These are phyloP conservation scores for Geotrichum carabidarum DNA, from an alignment of 1,139 yeast species.

Conservation along the genomic window DNA sequence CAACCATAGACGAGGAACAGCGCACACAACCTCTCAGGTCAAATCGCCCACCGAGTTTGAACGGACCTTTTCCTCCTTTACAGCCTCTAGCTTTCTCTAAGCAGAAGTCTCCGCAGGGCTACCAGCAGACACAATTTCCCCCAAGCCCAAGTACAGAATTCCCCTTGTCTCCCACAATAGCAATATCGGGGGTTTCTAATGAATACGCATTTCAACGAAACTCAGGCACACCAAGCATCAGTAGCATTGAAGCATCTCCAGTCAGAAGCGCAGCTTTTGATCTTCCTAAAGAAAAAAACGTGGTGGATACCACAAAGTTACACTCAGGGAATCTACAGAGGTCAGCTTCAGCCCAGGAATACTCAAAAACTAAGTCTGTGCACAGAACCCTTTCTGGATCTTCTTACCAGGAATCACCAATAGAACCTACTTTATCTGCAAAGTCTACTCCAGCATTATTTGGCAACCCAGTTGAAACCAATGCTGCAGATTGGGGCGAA, in stretches of 20 bases:
- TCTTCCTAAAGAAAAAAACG: not conserved
- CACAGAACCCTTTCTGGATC: not conserved
- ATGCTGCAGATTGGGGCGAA: constrained; percentile 14
- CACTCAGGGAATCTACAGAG: not conserved
- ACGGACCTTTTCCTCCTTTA: not conserved
- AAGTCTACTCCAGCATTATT: constrained; percentile 9
- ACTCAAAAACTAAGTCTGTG: not conserved
- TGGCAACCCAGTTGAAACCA: not conserved
- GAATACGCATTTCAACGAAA: not conserved
- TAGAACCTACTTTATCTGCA: constrained; percentile 4
- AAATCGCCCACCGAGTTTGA: not conserved
- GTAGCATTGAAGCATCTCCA: not conserved
- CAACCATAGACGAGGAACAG: not conserved
- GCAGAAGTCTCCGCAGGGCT: not conserved
- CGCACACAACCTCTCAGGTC: not conserved
- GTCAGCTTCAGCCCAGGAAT: not conserved
- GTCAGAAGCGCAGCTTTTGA: not conserved
- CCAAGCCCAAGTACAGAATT: not conserved
- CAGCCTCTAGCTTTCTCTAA: not conserved
- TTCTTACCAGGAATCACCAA: too few species aligned
- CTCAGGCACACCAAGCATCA: not conserved
- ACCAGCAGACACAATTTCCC: not conserved
- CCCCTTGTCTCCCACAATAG: not conserved
- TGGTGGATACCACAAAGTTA: not conserved
- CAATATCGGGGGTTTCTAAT: not conserved